phyloP scores from a whole-genome alignment of 352 stramenopile species.

The Phytophthora constricta region DNA sequence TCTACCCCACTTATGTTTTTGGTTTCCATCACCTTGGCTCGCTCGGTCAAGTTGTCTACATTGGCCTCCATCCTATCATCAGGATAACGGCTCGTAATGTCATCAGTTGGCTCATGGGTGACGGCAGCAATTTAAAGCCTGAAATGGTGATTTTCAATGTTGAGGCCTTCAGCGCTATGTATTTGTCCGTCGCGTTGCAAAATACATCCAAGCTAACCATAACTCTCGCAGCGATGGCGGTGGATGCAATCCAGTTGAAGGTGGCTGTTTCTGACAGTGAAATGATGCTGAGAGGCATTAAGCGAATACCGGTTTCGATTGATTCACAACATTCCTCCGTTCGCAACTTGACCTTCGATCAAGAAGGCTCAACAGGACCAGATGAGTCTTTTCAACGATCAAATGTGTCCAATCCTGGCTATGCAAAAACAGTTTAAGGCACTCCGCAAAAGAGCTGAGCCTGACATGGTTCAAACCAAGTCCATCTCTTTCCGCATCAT shows the following conservation, averaged over 20 bases:
- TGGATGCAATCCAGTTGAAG: slow-evolving; percentile 1
- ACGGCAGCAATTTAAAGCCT: not conserved
- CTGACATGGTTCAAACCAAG: not conserved
- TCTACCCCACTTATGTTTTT: not conserved
- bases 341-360: not conserved
- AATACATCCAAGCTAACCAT: not conserved
- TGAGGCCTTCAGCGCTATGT: slow-evolving; percentile 6
- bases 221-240: not conserved
- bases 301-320: not conserved
- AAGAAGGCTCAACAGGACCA: not conserved
- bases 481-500: not conserved
- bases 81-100: not conserved
- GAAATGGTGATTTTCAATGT: slow-evolving; percentile 10
- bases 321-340: not conserved
- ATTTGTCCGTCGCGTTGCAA: slow-evolving; percentile 9
- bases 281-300: slow-evolving; percentile 1
- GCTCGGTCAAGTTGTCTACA: not conserved
- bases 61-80: slow-evolving; percentile 1
- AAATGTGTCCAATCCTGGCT: not conserved
- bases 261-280: slow-evolving; percentile 1
- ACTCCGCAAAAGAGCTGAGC: not conserved
- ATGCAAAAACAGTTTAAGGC: no score
- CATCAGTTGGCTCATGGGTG: no score
- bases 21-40: not conserved
- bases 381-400: no score